Evolutionary conservation across 805 yeast genomes (phyloP), one percentile per base, ranked within the genome.

Genomic region (Ogataea parapolymorpha): DNA sequence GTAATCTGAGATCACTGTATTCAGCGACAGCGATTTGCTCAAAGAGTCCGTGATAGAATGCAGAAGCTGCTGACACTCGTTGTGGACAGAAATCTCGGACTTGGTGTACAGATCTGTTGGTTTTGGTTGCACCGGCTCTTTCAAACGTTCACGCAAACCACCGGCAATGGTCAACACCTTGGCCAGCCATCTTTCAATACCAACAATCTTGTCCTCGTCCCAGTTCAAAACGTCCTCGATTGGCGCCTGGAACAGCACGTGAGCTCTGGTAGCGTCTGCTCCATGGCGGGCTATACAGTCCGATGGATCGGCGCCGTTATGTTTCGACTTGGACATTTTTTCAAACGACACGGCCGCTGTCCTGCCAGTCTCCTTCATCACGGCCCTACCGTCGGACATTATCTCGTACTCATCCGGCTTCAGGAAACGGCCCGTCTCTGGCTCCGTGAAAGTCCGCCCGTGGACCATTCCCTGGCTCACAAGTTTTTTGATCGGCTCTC

Each of bases 401-500:
- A 61, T 29, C 28, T 75, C 81, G 10, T 86, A 59, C 52, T 93
- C 97, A 1, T 82, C 80, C 0, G 95, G 91, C 52, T 79, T 86
- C 49, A 93, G 67, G 59, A 84, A 91, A 42, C 80, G 66, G 0
- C 91, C 93, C 23, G 74, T 82, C 0, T 60, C 63, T 3, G 96
- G 93, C 49, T 90, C 82, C 6, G 70, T 67, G 51, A 60, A 85
- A 0, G 99, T 93, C 55, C 77, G 80, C 3, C 97, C 98, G 46
- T 91, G 96, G 3, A 93, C 99, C 99, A 93, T 93, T 13, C 99
- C 99, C 61, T 91, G 98, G 2, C 97, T 90, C 2, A 91, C 81
- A 26, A 93, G 69, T 45, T 75, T 75, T 42, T 68, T 74, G 56
- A 93, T 79, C 2, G 99, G 99, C 57, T 93, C 99, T 17, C 86